Evolutionary conservation across 108 stramenopile species (phyloP), one percentile per base, ranked within the genome.

Genomic region (Phaeodactylum tricornutum): DNA sequence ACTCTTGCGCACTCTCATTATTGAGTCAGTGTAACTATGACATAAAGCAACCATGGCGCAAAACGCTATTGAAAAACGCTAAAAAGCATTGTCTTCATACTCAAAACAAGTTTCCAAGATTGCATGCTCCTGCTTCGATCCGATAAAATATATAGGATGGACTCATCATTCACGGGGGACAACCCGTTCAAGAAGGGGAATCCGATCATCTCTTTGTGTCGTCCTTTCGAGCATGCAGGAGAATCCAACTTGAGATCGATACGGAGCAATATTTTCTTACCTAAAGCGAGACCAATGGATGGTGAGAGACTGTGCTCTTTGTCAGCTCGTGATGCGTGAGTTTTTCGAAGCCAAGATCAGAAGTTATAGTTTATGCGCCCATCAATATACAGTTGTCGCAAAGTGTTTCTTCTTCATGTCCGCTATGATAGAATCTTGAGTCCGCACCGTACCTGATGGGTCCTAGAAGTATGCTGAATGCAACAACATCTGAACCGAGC

Each of bases 11-110:
- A 9, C 26, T 12, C 22, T 14, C 29, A 7, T 24, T 38, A 20
- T 28, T 50, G 65, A 75, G 74, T 70, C 74, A 53, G 68, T 55
- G 68, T 70, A 75, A 75, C 69, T 70, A 75, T 70, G 69, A 75
- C 74, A 66, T 43, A 46, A 44, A 50, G 29, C 48, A 40, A 50
- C 29, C 38, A 47, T 19, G 17, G 11, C 9, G 14, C 50, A 54
- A 25, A 36, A 4, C n/a, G 32, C 31, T 1, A 1, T 16, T 27
- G 31, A 26, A 39, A 41, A 29, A 42, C 16, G 37, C 29, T 4
- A 8, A 4, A 27, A 27, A 29, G 50, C 49, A 41, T 31, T 56
- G n/a, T 34, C 29, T 56, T 15, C 9, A 24, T 11, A 15, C 4
- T 35, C 11, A n/a, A 36, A 6, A 50, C 32, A 35, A 30, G 43